phyloP scores from a whole-genome alignment of 352 stramenopile genomes.

The Phytophthora pluvialis region DNA sequence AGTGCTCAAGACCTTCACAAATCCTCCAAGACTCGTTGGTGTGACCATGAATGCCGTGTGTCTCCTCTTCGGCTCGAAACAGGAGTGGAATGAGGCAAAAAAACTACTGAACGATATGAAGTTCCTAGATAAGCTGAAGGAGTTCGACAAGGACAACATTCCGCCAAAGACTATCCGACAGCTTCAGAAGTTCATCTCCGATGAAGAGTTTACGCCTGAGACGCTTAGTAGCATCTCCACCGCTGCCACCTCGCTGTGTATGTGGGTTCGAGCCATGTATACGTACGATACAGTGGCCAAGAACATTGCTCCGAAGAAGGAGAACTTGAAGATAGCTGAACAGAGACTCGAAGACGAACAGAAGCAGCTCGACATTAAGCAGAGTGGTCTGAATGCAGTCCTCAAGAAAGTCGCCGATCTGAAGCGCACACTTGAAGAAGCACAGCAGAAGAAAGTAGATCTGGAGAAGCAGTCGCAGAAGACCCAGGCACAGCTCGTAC shows the following conservation, averaged over 20 bases:
- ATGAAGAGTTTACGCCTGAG: slow-evolving; percentile 92
- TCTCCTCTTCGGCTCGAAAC: slow-evolving; percentile 87
- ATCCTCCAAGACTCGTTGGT: slow-evolving; percentile 87
- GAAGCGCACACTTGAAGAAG: slow-evolving; percentile 88
- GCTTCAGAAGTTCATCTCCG: slow-evolving; percentile 89
- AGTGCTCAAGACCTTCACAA: slow-evolving; percentile 93
- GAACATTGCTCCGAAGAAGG: slow-evolving; percentile 94
- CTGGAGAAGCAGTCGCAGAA: slow-evolving; percentile 89
- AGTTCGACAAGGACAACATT: slow-evolving; percentile 91
- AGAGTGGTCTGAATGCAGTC: slow-evolving; percentile 81
- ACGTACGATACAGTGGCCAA: slow-evolving; percentile 95
- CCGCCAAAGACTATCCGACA: slow-evolving; percentile 89
- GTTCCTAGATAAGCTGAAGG: slow-evolving; percentile 90
- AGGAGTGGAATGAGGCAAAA: slow-evolving; percentile 93
- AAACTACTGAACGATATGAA: slow-evolving; percentile 93
- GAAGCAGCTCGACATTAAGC: slow-evolving; percentile 87
- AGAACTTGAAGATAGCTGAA: slow-evolving; percentile 89
- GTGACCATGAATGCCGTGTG: slow-evolving; percentile 94
- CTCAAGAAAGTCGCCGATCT: slow-evolving; percentile 87
- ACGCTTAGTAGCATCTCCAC: slow-evolving; percentile 91
- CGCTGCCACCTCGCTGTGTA: slow-evolving; percentile 92
- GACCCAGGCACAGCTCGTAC: slow-evolving; percentile 88
- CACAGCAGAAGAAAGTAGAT: slow-evolving; percentile 93
- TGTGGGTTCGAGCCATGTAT: slow-evolving; percentile 95
- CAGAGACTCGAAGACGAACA: slow-evolving; percentile 89